Percentiles rank a stretch among this genome's conserved stretches.
These are phyloP conservation scores for Cladosporium sp. DNA, from an alignment of 2,329 filamentous ascomycete genomes.

Conservation along the genomic window DNA sequence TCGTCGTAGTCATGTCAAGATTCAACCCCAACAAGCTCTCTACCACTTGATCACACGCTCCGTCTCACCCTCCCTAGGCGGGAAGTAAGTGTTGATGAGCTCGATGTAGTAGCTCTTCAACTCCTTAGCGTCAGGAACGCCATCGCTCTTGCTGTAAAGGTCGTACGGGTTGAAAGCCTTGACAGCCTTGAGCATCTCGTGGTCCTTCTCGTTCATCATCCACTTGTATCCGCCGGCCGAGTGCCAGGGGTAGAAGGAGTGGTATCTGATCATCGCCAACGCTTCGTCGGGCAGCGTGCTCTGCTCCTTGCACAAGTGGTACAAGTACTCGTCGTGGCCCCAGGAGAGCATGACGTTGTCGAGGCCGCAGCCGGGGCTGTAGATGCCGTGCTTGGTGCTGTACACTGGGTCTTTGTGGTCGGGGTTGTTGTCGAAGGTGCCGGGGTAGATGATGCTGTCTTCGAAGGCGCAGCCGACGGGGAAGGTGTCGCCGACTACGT, in stretches of 20 bases:
- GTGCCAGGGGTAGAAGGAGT: conserved; percentile 93
- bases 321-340: conserved; percentile 86
- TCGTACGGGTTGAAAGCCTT: conserved; percentile 89
- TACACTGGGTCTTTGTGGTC: conserved; percentile 70
- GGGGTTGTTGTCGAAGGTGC: conserved; percentile 72
- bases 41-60: conserved; percentile 65
- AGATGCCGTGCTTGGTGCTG: conserved; percentile 73
- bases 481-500: conserved; percentile 85
- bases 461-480: conserved; percentile 71
- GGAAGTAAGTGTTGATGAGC: conserved; percentile 64
- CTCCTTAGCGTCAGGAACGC: conserved; percentile 68
- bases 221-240: conserved; percentile 72
- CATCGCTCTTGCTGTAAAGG: conserved; percentile 86
- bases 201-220: conserved; percentile 79
- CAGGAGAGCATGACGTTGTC: conserved; percentile 87
- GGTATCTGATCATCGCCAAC: conserved; percentile 88
- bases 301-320: conserved; percentile 82
- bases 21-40: conserved; percentile 2
- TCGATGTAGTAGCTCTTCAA: conserved; percentile 75
- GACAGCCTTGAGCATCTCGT: conserved; percentile 74
- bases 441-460: conserved; percentile 69
- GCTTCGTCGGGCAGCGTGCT: conserved; percentile 73
- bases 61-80: conserved; percentile 30
- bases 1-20: neutral
- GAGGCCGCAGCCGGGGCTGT: conserved; percentile 71